Base-by-base conservation (phyloP, 371 early-diverging fungal species). In the Encephalitozoon romaleae region DNA sequence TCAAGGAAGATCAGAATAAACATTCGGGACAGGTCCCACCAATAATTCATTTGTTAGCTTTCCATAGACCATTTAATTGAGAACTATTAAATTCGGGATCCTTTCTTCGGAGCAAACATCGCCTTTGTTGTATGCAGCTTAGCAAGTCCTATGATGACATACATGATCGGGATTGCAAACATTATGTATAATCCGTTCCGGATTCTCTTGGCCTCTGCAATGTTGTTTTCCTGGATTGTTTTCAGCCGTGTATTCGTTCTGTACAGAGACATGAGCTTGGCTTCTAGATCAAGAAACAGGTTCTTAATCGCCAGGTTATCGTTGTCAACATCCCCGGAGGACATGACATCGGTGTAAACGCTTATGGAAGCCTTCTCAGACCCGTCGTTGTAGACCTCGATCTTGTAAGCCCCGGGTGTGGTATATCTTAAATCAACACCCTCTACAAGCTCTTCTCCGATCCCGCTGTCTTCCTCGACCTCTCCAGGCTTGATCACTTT, bases 101-200 rank as follows among this genome's bases (percentile, higher is more conserved):
- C 54, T 39, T 70, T 70, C 53, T 70, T 70, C 18, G 70, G 70
- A 9, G 70, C 51, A 70, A 70, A 70, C 70, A 70, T 70, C 1
- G 54, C 41, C 30, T 70, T 70, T 11, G 42, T 43, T 32, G 70
- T 53, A 39, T 52, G 52, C 21, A 70, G 23, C 43, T 70, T 70
- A 8, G 70, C 70, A 32, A 70, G 38, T 2, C 70, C 70, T 70
- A 70, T 54, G n/a, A 49, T 41, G 28, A 70, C 54, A 53, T 70
- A 70, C 23, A 70, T 43, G 4, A 51, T 38, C 9, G 70, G 70
- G 39, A 70, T 70, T 32, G 53, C 43, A 53, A 49, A 49, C 54
- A 70, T 41, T 25, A 70, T 54, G 49, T 70, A 70, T 5, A 70
- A 9, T 12, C 70, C 70, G 15, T 54, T 70, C 2, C 52, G 18